Evolutionary conservation across 768 basidiomycete species (phyloP).

Genomic region (Vararia minispora): DNA sequence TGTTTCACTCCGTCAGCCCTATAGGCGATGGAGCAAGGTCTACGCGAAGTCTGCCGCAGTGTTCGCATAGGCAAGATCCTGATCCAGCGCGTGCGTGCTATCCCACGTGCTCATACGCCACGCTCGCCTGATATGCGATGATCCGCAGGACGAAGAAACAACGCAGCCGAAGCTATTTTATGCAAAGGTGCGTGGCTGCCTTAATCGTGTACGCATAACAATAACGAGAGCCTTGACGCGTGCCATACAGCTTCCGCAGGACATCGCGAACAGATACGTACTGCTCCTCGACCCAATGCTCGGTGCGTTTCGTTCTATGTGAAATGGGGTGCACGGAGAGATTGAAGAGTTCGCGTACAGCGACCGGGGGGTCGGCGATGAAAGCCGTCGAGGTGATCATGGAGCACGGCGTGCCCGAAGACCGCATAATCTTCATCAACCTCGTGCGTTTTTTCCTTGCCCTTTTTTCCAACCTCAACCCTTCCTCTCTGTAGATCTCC

Average conservation of each 20-base stretch:
- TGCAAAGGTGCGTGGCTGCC: constrained; percentile 43
- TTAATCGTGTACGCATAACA: not conserved
- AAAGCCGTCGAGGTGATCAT: constrained; percentile 94
- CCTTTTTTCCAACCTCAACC: not conserved
- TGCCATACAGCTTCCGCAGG: constrained; percentile 66
- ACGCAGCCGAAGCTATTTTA: constrained; percentile 89
- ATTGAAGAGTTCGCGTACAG: constrained; percentile 26
- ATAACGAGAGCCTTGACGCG: not conserved
- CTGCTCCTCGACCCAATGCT: constrained; percentile 97
- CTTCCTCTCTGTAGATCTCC: constrained; percentile 46
- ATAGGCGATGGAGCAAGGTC: constrained; percentile 94
- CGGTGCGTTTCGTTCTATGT: constrained; percentile 35
- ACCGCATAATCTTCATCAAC: constrained; percentile 92
- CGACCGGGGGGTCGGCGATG: constrained; percentile 95
- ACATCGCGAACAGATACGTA: constrained; percentile 85
- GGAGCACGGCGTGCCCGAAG: constrained; percentile 87
- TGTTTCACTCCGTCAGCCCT: constrained; percentile 1
- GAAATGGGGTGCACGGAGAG: not conserved
- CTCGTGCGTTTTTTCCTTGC: constrained; percentile 38
- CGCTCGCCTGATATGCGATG: not conserved
- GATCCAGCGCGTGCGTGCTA: constrained; percentile 70
- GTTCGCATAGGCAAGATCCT: constrained; percentile 96
- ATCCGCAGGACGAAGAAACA: constrained; percentile 94
- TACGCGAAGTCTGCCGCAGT: constrained; percentile 90
- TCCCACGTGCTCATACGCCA: not conserved